Evolutionary conservation across 1,139 yeast genomes (phyloP).

Genomic region (Magnusiomyces suaveolens): DNA sequence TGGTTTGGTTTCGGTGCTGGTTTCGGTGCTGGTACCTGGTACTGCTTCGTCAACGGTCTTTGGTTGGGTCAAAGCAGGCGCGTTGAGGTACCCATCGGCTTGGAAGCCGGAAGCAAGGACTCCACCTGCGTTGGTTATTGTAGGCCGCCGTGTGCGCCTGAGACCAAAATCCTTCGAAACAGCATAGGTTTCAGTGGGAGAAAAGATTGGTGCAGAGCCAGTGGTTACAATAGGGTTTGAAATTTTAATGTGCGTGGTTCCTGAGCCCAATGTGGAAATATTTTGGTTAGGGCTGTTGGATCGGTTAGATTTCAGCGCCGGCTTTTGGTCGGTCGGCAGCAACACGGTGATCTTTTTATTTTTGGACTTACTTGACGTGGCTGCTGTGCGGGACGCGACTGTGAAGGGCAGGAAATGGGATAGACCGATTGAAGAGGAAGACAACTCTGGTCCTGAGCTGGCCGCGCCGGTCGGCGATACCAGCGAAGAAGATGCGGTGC

Average conservation of each 20-base stretch:
- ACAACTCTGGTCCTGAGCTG: not conserved
- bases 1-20: too few relatives aligned
- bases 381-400: not conserved
- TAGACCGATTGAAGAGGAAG: not conserved
- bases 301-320: not conserved
- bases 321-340: not conserved
- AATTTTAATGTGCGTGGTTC: not conserved
- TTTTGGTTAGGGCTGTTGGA: not conserved
- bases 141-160: too few relatives aligned
- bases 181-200: not conserved
- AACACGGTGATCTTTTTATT: not conserved
- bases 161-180: too few relatives aligned
- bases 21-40: too few relatives aligned
- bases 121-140: too few relatives aligned
- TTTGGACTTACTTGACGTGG: not conserved
- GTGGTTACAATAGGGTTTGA: not conserved
- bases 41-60: too few relatives aligned
- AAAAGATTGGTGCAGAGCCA: not conserved
- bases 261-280: not conserved
- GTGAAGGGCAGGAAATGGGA: not conserved
- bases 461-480: not conserved
- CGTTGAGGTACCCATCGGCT: too few relatives aligned
- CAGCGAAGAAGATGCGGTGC: not conserved
- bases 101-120: too few relatives aligned
- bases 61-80: too few relatives aligned